Evolutionary conservation across 2,329 filamentous ascomycete genomes (phyloP), one percentile per base, ranked within the genome.

Genomic region (Colletotrichum sp.): DNA sequence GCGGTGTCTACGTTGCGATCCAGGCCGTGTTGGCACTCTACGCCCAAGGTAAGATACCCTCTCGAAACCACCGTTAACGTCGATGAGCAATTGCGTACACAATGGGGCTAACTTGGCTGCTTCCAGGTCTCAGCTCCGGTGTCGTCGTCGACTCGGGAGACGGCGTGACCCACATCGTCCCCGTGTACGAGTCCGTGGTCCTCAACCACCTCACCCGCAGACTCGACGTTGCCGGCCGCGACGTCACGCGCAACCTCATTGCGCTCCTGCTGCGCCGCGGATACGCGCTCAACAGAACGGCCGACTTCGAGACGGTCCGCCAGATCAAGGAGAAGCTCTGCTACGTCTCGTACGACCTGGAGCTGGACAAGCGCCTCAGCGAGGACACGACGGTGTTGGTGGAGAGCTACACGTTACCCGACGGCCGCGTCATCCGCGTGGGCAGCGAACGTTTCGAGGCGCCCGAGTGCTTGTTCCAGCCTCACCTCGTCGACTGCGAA

Each of bases 261-360:
- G 95, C 96, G 67, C 93, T 99, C 66, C 93, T 99, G 25, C 92
- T 98, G 74, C 95, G 97, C 82, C 93, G 97, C 80, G 97, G 97
- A 61, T 99, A 99, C 86, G 96, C 97, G 44, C 92, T 99, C 78
- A 99, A 99, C 92, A 93, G 97, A 85, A 99, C 97, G 15, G 97
- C 97, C 84, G 97, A 99, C 85, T 99, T 99, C 86, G 97, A 99
- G 87, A 99, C 97, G 6, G 97, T 99, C 72, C 95, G 97, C 78
- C 96, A 99, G 86, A 99, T 99, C 89, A 99, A 99, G 89, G 97
- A 99, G 90, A 99, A 99, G 90, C 94, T 99, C 68, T 99, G 97
- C 90, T 99, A 99, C 85, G 96, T 99, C 73, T 98, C 96, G 15
- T 99, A 99, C 89, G 97, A 99, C 85, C 92, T 99, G 73, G 96